Evolutionary conservation across 495 filamentous ascomycete genomes (phyloP), one percentile per base, ranked within the genome.

Genomic region (Xylaria longipes): DNA sequence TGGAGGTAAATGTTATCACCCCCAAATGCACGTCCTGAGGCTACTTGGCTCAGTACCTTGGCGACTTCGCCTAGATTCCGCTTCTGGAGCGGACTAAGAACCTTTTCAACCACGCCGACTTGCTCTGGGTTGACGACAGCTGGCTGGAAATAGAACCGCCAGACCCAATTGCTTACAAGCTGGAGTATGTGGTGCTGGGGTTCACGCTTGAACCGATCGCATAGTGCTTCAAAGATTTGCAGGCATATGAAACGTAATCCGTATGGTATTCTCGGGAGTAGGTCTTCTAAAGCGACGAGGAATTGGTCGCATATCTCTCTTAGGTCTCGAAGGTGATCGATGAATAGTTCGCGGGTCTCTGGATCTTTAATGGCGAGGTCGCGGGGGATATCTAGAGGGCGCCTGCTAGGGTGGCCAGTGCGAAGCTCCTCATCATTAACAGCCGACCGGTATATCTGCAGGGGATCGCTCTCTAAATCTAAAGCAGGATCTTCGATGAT

Each of bases 351-450:
- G 72, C 94, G 91, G 25, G 95, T 98, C 79, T 98, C 97, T 6
- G 90, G 90, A 74, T 98, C 96, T 68, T 93, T 89, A 79, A 99
- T 98, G 29, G 96, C 96, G 71, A 97, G 84, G 79, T 99, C 96
- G 50, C 94, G 88, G 4, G 94, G 89, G 58, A 99, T 89, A 72
- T 97, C 92, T 9, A 93, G 89, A 31, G 87, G 90, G 62, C 95
- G 88, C 45, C 85, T 87, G 79, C 94, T 97, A 45, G 92, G 88
- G 74, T 89, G 91, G 31, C 96, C 96, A 0, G 96, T 98, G 7
- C 92, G 91, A 45, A 99, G 89, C 79, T 99, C 95, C 80, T 99
- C 96, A 75, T 98, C 96, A 79, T 97, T 97, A 81, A 98, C 94
- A 14, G 91, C 89, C 15, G 94, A 95, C 31, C 93, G 89, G 82